Percentiles rank a stretch among this genome's conserved stretches.
These are phyloP conservation scores for Fusarium camptoceras DNA, from an alignment of 2,329 filamentous ascomycete species.

Conservation along the genomic window DNA sequence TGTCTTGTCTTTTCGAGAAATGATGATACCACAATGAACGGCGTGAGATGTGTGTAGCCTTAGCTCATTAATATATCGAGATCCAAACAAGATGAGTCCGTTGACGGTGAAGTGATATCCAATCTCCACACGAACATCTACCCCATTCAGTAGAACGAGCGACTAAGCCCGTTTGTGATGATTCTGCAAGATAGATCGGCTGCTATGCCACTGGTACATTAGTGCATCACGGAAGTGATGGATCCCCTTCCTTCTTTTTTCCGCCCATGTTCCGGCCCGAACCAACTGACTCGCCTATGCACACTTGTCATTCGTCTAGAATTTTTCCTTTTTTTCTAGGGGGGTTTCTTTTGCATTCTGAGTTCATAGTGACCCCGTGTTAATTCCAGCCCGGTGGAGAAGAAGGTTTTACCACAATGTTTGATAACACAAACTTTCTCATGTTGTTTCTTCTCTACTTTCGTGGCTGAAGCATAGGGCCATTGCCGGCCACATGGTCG, in stretches of 20 bases:
- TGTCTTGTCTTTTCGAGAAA: background rate
- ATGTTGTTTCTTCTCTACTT: background rate
- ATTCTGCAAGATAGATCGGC: conserved; percentile 28
- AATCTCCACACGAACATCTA: background rate
- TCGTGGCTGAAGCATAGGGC: background rate
- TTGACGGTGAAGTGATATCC: background rate
- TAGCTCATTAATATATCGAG: conserved; percentile 12
- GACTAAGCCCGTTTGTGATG: conserved; percentile 12
- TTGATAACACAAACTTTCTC: background rate
- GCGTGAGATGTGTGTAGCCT: background rate
- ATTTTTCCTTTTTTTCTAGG: conserved; percentile 5
- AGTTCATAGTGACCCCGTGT: background rate
- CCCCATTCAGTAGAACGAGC: background rate
- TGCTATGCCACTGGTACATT: conserved; percentile 27
- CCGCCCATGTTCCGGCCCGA: conserved; percentile 11
- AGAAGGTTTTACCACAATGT: background rate
- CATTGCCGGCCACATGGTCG: conserved; percentile 17
- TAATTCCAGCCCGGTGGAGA: background rate
- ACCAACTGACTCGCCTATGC: conserved; percentile 13
- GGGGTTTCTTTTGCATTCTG: background rate
- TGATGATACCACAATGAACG: conserved; percentile 12
- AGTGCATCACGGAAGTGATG: conserved; percentile 13
- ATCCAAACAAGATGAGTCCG: background rate
- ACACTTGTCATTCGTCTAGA: conserved; percentile 7
- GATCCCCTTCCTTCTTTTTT: conserved; percentile 7